These are phyloP conservation scores for Podospora bellae-mahoneyi DNA, from an alignment of 495 filamentous ascomycete genomes.

Conservation along the genomic window DNA sequence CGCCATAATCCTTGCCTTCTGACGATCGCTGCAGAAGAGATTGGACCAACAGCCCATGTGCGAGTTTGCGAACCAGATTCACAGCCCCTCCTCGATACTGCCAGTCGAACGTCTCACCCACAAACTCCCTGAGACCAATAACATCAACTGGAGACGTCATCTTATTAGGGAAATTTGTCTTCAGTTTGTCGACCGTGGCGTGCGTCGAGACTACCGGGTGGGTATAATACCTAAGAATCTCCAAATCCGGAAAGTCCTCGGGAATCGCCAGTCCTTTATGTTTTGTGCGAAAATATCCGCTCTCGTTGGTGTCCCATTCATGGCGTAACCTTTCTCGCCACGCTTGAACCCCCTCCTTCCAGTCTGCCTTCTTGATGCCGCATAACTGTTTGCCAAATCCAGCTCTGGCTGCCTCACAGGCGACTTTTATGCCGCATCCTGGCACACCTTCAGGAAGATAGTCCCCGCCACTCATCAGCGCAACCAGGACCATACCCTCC, in stretches of 20 bases:
- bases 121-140: conserved; percentile 64
- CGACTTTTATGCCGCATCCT: conserved; percentile 79
- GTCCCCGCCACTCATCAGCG: conserved; percentile 93
- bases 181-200: conserved; percentile 57
- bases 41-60: conserved; percentile 70
- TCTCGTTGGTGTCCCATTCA: conserved; percentile 81
- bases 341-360: conserved; percentile 48
- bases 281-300: conserved; percentile 71
- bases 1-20: conserved; percentile 21
- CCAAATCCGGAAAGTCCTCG: conserved; percentile 72
- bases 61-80: conserved; percentile 78
- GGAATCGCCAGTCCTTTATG: conserved; percentile 74
- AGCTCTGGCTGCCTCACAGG: conserved; percentile 84
- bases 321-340: conserved; percentile 75
- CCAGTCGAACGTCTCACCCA: conserved; percentile 83
- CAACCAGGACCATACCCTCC: conserved; percentile 90
- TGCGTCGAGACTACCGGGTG: conserved; percentile 71
- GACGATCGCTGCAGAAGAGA: conserved; percentile 50
- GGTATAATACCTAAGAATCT: conserved; percentile 81
- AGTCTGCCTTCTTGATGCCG: conserved; percentile 47
- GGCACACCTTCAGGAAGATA: conserved; percentile 88
- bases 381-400: conserved; percentile 82
- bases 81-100: conserved; percentile 68
- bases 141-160: conserved; percentile 69
- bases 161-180: conserved; percentile 41